Percentiles rank a stretch among this genome's conserved stretches.
Evolutionary conservation across 2,329 filamentous ascomycete species (phyloP).

Genomic region (Fusarium luffae): DNA sequence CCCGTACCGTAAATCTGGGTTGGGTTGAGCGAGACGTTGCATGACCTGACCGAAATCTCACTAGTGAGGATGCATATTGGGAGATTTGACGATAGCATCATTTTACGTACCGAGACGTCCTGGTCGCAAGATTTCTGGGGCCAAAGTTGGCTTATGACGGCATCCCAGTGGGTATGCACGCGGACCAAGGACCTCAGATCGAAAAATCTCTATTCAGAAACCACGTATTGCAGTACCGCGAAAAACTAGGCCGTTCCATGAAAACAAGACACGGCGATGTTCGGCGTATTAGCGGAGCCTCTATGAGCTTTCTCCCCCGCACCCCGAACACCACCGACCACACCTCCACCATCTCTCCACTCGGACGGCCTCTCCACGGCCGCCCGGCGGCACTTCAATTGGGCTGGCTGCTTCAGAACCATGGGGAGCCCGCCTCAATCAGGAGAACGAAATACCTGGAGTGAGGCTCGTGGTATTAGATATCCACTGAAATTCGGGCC

Average conservation of each 20-base stretch:
- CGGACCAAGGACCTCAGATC: slow-evolving; percentile 20
- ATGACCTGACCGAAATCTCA: slow-evolving; percentile 40
- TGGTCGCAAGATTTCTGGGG: slow-evolving; percentile 7
- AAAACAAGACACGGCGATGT: slow-evolving; percentile 30
- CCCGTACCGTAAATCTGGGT: slow-evolving; percentile 32
- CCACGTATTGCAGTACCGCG: background rate
- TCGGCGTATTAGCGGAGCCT: slow-evolving; percentile 48
- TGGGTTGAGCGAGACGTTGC: slow-evolving; percentile 37
- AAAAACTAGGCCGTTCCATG: slow-evolving; percentile 27
- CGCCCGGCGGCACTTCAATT: slow-evolving; percentile 34
- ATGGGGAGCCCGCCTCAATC: slow-evolving; percentile 28
- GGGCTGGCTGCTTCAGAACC: slow-evolving; percentile 24
- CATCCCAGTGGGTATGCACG: slow-evolving; percentile 26
- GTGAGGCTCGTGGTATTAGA: slow-evolving; percentile 24
- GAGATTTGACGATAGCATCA: slow-evolving; percentile 27
- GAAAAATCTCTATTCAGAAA: slow-evolving; percentile 1
- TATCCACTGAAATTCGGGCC: slow-evolving; percentile 34
- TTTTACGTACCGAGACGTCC: slow-evolving; percentile 5
- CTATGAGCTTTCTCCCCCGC: slow-evolving; percentile 40
- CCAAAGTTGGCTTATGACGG: slow-evolving; percentile 32
- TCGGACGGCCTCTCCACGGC: slow-evolving; percentile 39
- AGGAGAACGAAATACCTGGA: slow-evolving; percentile 27
- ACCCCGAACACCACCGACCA: slow-evolving; percentile 39
- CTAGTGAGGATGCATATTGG: slow-evolving; percentile 11
- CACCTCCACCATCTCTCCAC: slow-evolving; percentile 36